Evolutionary conservation across 352 stramenopile species (phyloP).

Genomic region (Phytophthora parvispora): DNA sequence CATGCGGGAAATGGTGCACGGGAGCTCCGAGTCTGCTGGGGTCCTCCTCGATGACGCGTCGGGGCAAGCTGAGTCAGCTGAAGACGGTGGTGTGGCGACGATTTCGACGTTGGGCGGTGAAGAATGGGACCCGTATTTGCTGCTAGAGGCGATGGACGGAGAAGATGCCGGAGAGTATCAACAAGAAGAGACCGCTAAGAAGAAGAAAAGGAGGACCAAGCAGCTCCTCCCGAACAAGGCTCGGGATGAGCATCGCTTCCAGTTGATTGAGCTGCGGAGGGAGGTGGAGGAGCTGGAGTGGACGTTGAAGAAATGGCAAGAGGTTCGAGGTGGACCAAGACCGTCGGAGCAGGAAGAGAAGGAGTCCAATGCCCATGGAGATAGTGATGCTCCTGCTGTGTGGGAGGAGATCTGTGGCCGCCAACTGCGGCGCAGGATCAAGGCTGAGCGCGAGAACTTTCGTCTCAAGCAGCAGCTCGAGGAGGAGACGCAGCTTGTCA

Average conservation of each 20-base stretch:
- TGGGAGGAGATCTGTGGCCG: slow-evolving; percentile 25
- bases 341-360: background rate
- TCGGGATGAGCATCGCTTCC: slow-evolving; percentile 23
- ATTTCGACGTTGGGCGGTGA: background rate
- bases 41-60: background rate
- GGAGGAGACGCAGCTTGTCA: slow-evolving; percentile 19
- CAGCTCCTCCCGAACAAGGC: slow-evolving; percentile 28
- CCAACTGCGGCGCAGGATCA: too few relatives aligned
- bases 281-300: too few relatives aligned
- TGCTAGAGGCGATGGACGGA: slow-evolving; percentile 9
- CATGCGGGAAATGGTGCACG: background rate
- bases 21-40: background rate
- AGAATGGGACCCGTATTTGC: slow-evolving; percentile 9
- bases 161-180: background rate
- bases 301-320: slow-evolving; percentile 17
- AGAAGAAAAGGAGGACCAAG: slow-evolving; percentile 3
- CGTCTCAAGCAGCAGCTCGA: slow-evolving; percentile 26
- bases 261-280: slow-evolving; percentile 13
- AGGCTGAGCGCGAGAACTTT: slow-evolving; percentile 27
- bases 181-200: background rate
- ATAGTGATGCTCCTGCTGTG: background rate
- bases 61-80: background rate
- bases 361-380: too few relatives aligned
- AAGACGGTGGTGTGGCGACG: background rate
- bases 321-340: background rate